Conservation (phyloP, 1,139 yeast species). For the Nakaseomyces sp. region DNA sequence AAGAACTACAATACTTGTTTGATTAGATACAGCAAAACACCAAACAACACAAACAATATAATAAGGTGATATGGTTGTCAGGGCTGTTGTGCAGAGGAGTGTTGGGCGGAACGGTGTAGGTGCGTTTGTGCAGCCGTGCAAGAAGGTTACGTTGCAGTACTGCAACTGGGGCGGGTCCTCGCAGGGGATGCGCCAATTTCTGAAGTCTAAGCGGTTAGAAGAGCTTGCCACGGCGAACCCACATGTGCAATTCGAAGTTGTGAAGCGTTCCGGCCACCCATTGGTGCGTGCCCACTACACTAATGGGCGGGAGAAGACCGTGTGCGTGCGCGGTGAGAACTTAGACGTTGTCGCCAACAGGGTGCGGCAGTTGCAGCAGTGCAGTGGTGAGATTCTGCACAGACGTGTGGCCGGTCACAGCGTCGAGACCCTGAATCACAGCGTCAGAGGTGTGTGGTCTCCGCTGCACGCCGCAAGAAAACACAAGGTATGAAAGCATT, state of each 20-base stretch:
- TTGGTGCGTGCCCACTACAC: constrained; percentile 59
- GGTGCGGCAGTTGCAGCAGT: constrained; percentile 46
- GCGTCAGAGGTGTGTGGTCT: constrained; percentile 97
- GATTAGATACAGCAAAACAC: too few relatives aligned
- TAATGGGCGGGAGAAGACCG: constrained; percentile 39
- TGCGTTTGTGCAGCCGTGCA: constrained; percentile 57
- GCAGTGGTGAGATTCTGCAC: constrained; percentile 50
- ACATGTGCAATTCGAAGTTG: constrained; percentile 61
- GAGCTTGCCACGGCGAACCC: constrained; percentile 54
- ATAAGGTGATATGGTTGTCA: constrained; percentile 37
- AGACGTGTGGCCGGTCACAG: constrained; percentile 58
- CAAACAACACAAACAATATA: too few relatives aligned
- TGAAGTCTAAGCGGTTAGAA: constrained; percentile 47
- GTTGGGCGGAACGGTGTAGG: constrained; percentile 74
- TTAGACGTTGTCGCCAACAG: constrained; percentile 46
- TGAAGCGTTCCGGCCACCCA: constrained; percentile 77
- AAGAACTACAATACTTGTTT: too few relatives aligned
- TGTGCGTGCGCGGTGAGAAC: constrained; percentile 56
- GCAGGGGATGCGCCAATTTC: constrained; percentile 59
- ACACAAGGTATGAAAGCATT: constrained; percentile 43
- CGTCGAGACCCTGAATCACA: constrained; percentile 68
- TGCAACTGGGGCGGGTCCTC: constrained; percentile 97
- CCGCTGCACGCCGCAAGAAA: constrained; percentile 78
- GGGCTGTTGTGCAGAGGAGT: constrained; percentile 45
- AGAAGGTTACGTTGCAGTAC: constrained; percentile 60